Evolutionary conservation across 2,329 filamentous ascomycete genomes (phyloP), one percentile per base, ranked within the genome.

Genomic region (Fusarium nematophilum): DNA sequence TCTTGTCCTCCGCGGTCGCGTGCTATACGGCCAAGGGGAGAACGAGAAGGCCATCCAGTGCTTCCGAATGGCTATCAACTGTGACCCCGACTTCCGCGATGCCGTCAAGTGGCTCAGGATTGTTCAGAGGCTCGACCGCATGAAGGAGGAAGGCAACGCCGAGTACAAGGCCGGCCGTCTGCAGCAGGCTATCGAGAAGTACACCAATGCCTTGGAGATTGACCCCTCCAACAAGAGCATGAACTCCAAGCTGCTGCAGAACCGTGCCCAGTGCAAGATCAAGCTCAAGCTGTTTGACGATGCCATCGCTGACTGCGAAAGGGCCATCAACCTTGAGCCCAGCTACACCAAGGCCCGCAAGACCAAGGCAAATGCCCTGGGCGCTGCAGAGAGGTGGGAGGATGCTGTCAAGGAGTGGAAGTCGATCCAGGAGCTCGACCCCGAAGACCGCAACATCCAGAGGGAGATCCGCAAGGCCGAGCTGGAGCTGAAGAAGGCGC

Each of bases 401-500:
- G 92, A 95, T 59, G 91, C 93, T 1, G 86, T 97, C 26, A 87
- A 89, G 45, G 94, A 97, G 72, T 91, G 91, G 82, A 98, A 98
- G 82, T 82, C 86, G 3, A 87, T 98, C 55, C 85, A 90, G 44
- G 94, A 98, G 73, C 79, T 88, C 56, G 92, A 95, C 66, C 93
- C 93, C 2, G 84, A 88, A 60, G 95, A 99, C 74, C 86, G 88
- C 34, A 87, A 84, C 11, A 89, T 98, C 57, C 82, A 85, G 45
- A 93, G 91, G 76, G 95, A 99, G 70, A 87, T 98, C 37, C 89
- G 91, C 53, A 91, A 89, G 69, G 95, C 94, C 2, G 94, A 99
- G 79, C 81, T 97, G 21, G 95, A 99, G 79, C 81, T 98, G 62
- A 99, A 99, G 88, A 98, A 98, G 88, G 91, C 90, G 75, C 90